Evolutionary conservation across 73 alveolate genomes (phyloP), one percentile per base, ranked within the genome.

Genomic region (Urostyla sp.): DNA sequence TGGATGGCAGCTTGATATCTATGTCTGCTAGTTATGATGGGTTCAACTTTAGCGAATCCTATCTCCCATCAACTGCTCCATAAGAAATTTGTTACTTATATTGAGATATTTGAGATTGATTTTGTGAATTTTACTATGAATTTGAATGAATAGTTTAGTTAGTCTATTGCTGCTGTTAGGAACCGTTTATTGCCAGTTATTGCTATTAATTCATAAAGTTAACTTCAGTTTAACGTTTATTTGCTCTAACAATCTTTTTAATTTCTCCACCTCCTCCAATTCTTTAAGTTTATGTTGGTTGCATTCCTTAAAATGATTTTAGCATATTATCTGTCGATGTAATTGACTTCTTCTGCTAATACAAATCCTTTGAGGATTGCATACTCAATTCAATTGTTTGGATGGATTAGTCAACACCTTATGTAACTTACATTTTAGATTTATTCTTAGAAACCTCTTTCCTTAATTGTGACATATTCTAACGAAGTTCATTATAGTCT

Each of bases 231-330:
- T 40, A 40, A 15, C 27, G 15, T 24, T 50, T 50, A 31, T 24
- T 26, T 27, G 23, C 30, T 27, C 48, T 55, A n/a, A 48, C 31
- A 30, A 55, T 52, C 30, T 59, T 59, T 40, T 59, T 59, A 8
- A 59, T 59, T 35, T 59, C 76, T 3, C 76, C 76, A 11, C 76
- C 76, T 4, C 76, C 76, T 13, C 76, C 76, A 8, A 59, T 55
- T 59, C 76, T 59, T 4, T 35, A 52, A 18, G 57, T 55, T 8
- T 24, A 6, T 5, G 57, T 8, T 59, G n/a, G n/a, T n/a, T n/a
- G n/a, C n/a, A n/a, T n/a, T n/a, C n/a, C 55, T 27, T 4, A 7
- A 7, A 6, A 31, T 11, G 6, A 11, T 11, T 13, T 10, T 27
- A 34, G 37, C 55, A 59, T 26, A 52, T 30, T 2, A n/a, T 36